Evolutionary conservation across 78 protist species (phyloP), one percentile per base, ranked within the genome.

Genomic region (Speleostelium caveatum): DNA sequence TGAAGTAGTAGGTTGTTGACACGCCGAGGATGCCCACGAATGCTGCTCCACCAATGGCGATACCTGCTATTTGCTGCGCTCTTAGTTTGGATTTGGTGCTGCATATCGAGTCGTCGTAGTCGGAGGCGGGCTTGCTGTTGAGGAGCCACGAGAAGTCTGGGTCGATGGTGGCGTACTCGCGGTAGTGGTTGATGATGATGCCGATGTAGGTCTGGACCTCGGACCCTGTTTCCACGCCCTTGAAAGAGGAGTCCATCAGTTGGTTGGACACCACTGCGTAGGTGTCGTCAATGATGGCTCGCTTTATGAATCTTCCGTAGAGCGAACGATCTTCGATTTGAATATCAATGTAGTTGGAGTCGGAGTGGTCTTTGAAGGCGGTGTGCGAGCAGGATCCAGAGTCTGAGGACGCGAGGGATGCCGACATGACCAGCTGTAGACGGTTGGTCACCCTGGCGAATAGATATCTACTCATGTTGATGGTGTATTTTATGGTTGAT

Each of bases 291-390:
- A 76, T 35, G 14, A 76, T 45, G 1, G 53, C 86, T n/a, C 63
- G 38, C 22, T 62, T 66, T 32, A 76, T 76, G 22, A 76, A 76
- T 76, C 86, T 60, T 32, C 86, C 86, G 49, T 76, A 76, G 10
- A 76, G 19, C 3, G 66, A 49, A 26, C 28, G 19, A 5, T 62
- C 49, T 17, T 49, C 32, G 2, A 76, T 30, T 45, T 51, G 49
- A 24, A 76, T 41, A 14, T 76, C 62, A 19, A 76, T 59, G 41
- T 66, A 76, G 22, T 76, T 26, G 22, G 49, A 41, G 22, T 60
- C 69, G 2, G 10, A 19, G 8, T n/a, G 42, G 17, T 24, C n/a
- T 19, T 53, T 36, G 26, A 30, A 42, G 41, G 26, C 38, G 10
- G 28, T 35, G 6, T 16, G n/a, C 39, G 67, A 32, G 16, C 39